Conservation (phyloP, 2,329 filamentous ascomycete genomes). For the Cryphonectria radicalis region DNA sequence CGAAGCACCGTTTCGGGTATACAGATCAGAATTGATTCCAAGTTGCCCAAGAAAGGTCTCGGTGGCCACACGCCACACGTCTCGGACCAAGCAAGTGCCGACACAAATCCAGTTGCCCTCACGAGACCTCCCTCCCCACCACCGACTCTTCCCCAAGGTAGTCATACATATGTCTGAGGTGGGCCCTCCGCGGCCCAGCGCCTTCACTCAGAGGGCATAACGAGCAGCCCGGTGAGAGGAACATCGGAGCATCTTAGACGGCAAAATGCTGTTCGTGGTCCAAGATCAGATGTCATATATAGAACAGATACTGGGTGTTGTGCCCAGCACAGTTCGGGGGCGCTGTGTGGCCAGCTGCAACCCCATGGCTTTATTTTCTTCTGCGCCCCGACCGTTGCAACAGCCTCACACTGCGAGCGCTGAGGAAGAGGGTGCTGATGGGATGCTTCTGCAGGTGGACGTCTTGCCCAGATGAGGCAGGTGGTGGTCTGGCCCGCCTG, state of each 20-base stretch:
- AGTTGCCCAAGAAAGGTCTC: background rate
- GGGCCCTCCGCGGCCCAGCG: background rate
- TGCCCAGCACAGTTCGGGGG: background rate
- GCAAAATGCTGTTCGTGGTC: background rate
- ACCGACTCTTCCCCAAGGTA: background rate
- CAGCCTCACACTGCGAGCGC: background rate
- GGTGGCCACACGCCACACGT: background rate
- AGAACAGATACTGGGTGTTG: background rate
- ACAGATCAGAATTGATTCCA: background rate
- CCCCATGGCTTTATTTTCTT: background rate
- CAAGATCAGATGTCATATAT: background rate
- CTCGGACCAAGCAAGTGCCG: background rate
- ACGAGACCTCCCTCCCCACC: background rate
- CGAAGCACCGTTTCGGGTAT: background rate
- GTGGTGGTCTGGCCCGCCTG: background rate
- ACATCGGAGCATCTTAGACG: background rate
- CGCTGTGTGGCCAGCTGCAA: background rate
- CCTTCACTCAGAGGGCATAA: background rate
- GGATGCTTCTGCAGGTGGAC: background rate
- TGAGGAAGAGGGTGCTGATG: background rate
- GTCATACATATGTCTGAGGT: background rate
- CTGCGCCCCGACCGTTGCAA: background rate
- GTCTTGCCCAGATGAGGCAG: slow-evolving; percentile 5
- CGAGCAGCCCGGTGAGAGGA: background rate
- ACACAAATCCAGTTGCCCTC: background rate